Percentiles rank a stretch among this genome's conserved stretches.
Conservation (phyloP, 306 rosid species). For the Phaseolus lunatus region DNA sequence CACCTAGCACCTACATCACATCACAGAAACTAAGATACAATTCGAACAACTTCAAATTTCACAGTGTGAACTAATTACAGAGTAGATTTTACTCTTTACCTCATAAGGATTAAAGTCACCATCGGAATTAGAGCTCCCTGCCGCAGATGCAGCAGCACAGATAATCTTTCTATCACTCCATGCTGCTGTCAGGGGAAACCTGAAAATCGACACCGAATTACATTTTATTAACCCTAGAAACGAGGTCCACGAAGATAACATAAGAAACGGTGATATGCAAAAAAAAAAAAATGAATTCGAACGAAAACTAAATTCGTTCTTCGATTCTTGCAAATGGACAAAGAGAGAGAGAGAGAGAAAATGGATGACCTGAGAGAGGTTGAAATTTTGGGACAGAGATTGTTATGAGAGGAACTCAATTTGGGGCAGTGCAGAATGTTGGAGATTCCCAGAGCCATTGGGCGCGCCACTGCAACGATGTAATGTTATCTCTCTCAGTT, state of each 20-base stretch:
- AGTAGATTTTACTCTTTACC: slow-evolving; percentile 52
- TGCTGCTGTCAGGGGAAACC: slow-evolving; percentile 51
- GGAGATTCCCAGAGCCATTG: slow-evolving; percentile 79
- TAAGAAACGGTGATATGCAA: background rate
- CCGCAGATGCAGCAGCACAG: slow-evolving; percentile 81
- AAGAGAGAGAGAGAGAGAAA: background rate
- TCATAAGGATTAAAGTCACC: slow-evolving; percentile 79
- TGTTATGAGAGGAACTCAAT: slow-evolving; percentile 44
- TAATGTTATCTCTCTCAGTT: background rate
- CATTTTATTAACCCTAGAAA: background rate
- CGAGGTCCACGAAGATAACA: background rate
- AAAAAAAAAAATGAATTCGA: background rate
- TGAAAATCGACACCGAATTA: slow-evolving; percentile 53
- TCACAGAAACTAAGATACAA: background rate
- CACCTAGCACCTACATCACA: slow-evolving; percentile 77
- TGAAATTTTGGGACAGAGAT: slow-evolving; percentile 45
- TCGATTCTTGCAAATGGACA: background rate
- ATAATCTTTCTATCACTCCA: slow-evolving; percentile 48
- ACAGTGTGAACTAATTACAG: background rate
- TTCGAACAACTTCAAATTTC: slow-evolving; percentile 1
- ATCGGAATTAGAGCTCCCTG: slow-evolving; percentile 87
- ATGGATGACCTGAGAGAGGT: slow-evolving; percentile 62
- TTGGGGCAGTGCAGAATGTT: slow-evolving; percentile 64
- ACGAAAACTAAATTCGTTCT: background rate
- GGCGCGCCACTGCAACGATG: background rate